Percentiles rank a stretch among this genome's conserved stretches.
These are phyloP conservation scores for Ottelia alismoides DNA, from an alignment of 106 monocot genomes.

Conservation along the genomic window DNA sequence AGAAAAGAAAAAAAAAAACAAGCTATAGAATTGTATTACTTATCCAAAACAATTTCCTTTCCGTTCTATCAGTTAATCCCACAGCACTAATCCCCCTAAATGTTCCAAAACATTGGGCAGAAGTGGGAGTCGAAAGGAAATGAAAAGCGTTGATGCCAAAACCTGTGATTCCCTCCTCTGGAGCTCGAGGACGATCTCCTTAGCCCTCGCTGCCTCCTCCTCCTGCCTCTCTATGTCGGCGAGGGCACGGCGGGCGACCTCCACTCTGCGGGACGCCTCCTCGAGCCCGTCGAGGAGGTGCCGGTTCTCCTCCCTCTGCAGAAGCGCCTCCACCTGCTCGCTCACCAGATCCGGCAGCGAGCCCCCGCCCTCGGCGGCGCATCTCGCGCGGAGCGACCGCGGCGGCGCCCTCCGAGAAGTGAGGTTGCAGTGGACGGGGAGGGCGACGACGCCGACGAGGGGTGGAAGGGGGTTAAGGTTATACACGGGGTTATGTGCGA, in stretches of 20 bases:
- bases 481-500: too few species aligned
- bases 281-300: conserved; percentile 45
- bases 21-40: too few species aligned
- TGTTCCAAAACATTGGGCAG: too few species aligned
- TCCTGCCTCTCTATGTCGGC: conserved; percentile 55
- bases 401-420: too few species aligned
- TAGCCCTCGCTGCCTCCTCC: conserved; percentile 28
- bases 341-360: conserved; percentile 14
- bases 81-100: too few species aligned
- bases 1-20: too few species aligned
- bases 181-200: conserved; percentile 32
- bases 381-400: too few species aligned
- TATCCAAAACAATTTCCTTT: too few species aligned
- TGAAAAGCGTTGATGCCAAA: background rate
- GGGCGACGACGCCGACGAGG: too few species aligned
- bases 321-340: conserved; percentile 52
- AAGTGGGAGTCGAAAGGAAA: background rate
- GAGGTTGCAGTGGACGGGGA: too few species aligned
- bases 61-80: background rate
- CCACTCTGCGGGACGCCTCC: conserved; percentile 50
- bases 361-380: too few species aligned
- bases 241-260: conserved; percentile 49
- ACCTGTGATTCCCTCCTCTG: conserved; percentile 59
- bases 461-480: too few species aligned
- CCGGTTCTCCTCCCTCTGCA: conserved; percentile 60